phyloP scores from a whole-genome alignment of 2,329 filamentous ascomycete species.

The Nigrospora oryzae region DNA sequence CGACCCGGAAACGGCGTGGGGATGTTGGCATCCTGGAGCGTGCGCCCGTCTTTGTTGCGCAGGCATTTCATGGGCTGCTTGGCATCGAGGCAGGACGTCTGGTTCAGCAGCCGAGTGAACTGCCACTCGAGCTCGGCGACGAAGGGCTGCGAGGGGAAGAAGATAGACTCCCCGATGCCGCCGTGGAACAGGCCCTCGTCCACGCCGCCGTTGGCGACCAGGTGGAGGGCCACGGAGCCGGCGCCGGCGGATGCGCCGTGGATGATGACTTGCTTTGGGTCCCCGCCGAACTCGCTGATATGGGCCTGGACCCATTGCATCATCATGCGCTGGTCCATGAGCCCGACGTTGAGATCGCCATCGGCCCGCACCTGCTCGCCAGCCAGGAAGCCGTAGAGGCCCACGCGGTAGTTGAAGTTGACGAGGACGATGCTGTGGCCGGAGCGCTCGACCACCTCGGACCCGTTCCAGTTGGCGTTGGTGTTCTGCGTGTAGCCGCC shows the following conservation, averaged over 20 bases:
- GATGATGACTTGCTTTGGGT: constrained; percentile 50
- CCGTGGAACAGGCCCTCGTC: constrained; percentile 36
- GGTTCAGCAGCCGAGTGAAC: constrained; percentile 27
- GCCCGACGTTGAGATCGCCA: constrained; percentile 53
- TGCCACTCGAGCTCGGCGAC: constrained; percentile 38
- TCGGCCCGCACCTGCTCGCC: constrained; percentile 43
- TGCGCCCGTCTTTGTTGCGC: constrained; percentile 20
- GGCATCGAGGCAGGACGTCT: constrained; percentile 25
- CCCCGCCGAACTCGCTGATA: constrained; percentile 50
- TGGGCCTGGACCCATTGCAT: constrained; percentile 54
- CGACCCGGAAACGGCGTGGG: constrained; percentile 30
- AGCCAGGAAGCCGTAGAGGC: constrained; percentile 53
- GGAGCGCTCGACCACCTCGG: constrained; percentile 34
- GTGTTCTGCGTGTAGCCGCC: constrained; percentile 30
- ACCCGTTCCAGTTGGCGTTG: constrained; percentile 45
- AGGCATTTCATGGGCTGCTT: constrained; percentile 32
- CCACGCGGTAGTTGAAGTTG: constrained; percentile 57
- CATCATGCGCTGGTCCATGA: constrained; percentile 54
- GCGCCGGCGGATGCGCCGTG: constrained; percentile 55
- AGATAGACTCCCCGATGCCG: constrained; percentile 37
- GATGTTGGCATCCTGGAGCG: constrained; percentile 31
- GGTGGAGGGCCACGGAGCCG: constrained; percentile 45
- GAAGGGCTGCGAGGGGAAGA: constrained; percentile 38
- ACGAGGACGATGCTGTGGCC: constrained; percentile 42
- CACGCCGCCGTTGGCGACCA: constrained; percentile 33